Base-by-base conservation (phyloP, 306 rosid species). In the Inga leiocalycina region DNA sequence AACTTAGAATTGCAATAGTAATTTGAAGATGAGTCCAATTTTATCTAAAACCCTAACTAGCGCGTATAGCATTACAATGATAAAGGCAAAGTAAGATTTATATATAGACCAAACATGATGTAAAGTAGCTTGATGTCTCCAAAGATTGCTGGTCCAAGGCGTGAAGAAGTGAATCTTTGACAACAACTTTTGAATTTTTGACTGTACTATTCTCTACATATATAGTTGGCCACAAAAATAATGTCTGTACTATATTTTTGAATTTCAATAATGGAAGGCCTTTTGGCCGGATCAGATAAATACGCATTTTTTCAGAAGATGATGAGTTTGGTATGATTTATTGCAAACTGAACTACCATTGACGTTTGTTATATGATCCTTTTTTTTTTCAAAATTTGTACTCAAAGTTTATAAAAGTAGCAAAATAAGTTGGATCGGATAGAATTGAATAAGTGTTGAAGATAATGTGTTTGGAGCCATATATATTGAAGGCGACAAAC, bases 171-270 rank as follows among this genome's bases (percentile, higher is more conserved):
- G 56, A 70, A 71, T 69, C 67, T 81, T 85, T 44, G 48, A 44
- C 85, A 14, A 78, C 52, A 81, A 11, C 44, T 69, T 81, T 81
- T 70, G 79, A 45, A 84, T 27, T 30, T 70, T 71, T 43, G 56
- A 74, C 27, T 6, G 59, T 6, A 49, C 56, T 49, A 49, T 4
- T 37, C 41, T 3, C 7, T 37, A 7, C 10, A 44, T 44, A 49
- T 14, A 49, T 14, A 52, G 6, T 8, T 2, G 27, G 20, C 65
- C 85, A 64, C 10, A 44, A 44, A 44, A 44, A 37, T 37, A 37
- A 35, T 37, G 41, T 37, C 41, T 37, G 41, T 5, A 37, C 41
- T 37, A 37, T 37, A 37, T 37, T 37, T 37, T 37, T 37, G 6
- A 37, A 5, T 37, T 37, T 37, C 41, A 10, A 81, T 81, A 45